These are phyloP conservation scores for Papilionanthe hybrid DNA, from an alignment of 116 monocot genomes.

Conservation along the genomic window DNA sequence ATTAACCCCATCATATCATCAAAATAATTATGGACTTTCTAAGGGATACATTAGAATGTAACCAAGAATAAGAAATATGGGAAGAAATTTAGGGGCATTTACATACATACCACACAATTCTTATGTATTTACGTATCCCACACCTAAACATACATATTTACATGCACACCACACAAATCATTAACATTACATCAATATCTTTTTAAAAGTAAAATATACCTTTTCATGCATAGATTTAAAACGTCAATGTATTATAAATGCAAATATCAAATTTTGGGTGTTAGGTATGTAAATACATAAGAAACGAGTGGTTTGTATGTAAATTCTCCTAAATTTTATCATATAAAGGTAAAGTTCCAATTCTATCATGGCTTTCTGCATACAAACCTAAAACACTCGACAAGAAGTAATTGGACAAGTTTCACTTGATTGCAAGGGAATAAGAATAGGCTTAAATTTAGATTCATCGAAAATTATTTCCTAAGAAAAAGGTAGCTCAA, in stretches of 20 bases:
- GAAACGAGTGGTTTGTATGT: too few species aligned
- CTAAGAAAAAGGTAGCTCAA: neutral
- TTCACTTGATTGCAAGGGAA: neutral
- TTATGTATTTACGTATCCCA: too few species aligned
- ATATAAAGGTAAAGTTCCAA: neutral
- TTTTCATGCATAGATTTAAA: too few species aligned
- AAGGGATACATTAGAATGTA: neutral
- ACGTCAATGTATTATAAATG: too few species aligned
- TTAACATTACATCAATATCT: too few species aligned
- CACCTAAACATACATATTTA: too few species aligned
- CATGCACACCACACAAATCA: too few species aligned
- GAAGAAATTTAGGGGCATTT: neutral
- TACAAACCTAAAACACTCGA: neutral
- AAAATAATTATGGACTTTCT: neutral
- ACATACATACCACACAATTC: neutral
- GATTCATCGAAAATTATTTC: neutral
- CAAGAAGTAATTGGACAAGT: neutral
- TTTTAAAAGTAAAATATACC: too few species aligned
- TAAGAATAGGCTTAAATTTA: neutral
- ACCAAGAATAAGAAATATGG: neutral
- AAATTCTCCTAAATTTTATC: too few species aligned
- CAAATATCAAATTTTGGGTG: too few species aligned
- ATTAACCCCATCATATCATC: neutral
- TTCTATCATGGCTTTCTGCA: neutral
- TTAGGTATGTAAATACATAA: too few species aligned